Conservation (phyloP, 352 stramenopile genomes). For the Pythium phragmiticola region DNA sequence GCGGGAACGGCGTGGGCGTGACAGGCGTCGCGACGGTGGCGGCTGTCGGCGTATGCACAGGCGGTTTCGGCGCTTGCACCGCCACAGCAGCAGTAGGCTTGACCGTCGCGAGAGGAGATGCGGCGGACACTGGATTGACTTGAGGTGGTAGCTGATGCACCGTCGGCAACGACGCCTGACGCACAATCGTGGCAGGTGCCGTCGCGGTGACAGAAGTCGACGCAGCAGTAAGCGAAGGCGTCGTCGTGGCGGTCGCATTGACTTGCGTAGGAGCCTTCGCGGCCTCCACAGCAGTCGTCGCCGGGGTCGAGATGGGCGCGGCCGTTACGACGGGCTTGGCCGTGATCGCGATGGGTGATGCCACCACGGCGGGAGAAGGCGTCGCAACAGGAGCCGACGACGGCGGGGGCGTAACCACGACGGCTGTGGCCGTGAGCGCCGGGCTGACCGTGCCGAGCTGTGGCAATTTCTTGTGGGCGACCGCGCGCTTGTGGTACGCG, state of each 20-base stretch:
- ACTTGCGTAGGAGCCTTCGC: neutral
- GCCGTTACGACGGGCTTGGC: neutral
- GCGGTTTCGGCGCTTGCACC: constrained; percentile 3
- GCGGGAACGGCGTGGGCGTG: constrained; percentile 33
- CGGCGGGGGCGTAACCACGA: constrained; percentile 9
- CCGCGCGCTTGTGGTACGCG: constrained; percentile 76
- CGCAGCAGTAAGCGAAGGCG: neutral
- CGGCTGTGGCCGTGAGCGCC: constrained; percentile 28
- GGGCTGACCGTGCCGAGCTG: constrained; percentile 37
- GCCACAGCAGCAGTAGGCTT: neutral
- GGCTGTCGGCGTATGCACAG: constrained; percentile 23
- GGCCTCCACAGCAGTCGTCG: neutral
- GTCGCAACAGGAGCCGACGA: neutral
- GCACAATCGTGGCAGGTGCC: constrained; percentile 1
- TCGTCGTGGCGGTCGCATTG: neutral
- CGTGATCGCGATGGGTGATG: neutral
- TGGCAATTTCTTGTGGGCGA: constrained; percentile 81
- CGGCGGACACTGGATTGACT: neutral
- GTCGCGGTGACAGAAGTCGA: neutral
- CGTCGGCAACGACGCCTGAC: neutral
- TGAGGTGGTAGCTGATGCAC: neutral
- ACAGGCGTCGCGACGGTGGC: constrained; percentile 2
- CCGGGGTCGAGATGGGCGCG: too few species aligned
- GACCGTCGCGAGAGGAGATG: neutral
- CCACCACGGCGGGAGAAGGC: neutral